Evolutionary conservation across 371 early-diverging fungal genomes (phyloP), one percentile per base, ranked within the genome.

Genomic region (Homolaphlyctis polyrhiza): DNA sequence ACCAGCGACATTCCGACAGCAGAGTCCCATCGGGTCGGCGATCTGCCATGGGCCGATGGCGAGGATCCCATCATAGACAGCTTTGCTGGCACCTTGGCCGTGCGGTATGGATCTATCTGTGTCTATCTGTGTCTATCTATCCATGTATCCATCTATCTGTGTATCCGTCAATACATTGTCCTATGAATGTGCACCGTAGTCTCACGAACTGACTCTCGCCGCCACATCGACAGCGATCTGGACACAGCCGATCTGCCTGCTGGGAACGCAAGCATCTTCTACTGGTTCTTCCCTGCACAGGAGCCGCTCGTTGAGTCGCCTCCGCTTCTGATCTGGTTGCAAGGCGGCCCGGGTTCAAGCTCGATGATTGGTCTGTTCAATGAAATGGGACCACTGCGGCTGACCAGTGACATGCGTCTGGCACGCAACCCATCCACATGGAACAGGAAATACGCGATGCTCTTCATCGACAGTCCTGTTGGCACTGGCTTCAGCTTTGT

Each of bases 221-320:
- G n/a, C n/a, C n/a, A n/a, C n/a, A n/a, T n/a, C n/a, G n/a, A n/a
- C n/a, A n/a, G n/a, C n/a, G n/a, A n/a, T n/a, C n/a, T n/a, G n/a
- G n/a, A n/a, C n/a, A n/a, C n/a, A n/a, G n/a, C n/a, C n/a, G n/a
- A n/a, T n/a, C n/a, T 11, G 28, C 18, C 28, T 25, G 14, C 54
- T 48, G n/a, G 63, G 63, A 35, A 59, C 61, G 47, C 64, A 30
- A 71, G 62, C 72, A 61, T 69, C 63, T 89, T 87, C 62, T 89
- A 83, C 71, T 87, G 87, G 87, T 89, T 71, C 68, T 85, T 89
- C 61, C 87, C 87, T 0, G 82, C 87, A 16, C 76, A 81, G 52
- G 69, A 74, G 30, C 81, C 82, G 16, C 65, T 70, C 47, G 67
- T 62, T n/a, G 71, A 63, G 32, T 58, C 73, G 45, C 76, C 83